A percentile compares a stretch with the other conserved stretches of the same genome.
These are phyloP conservation scores for Cladosporium sp. DNA, from an alignment of 2,329 filamentous ascomycete genomes.

Conservation along the genomic window DNA sequence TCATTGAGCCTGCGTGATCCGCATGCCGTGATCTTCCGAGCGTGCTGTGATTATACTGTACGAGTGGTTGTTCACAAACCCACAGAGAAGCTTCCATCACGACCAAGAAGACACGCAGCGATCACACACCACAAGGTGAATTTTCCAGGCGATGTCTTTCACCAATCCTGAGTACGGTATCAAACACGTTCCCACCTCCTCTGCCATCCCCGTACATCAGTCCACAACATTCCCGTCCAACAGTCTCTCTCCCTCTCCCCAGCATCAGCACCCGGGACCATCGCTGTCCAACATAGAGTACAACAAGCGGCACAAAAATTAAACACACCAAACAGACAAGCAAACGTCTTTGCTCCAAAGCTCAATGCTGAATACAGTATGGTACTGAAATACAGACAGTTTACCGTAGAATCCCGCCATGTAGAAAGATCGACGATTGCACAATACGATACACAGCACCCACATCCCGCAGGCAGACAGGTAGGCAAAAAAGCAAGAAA, in stretches of 20 bases:
- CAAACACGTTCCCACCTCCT: no score
- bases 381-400: background rate
- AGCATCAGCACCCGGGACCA: background rate
- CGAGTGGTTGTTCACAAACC: background rate
- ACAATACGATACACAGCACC: background rate
- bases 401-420: background rate
- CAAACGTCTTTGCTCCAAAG: background rate
- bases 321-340: background rate
- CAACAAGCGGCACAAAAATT: background rate
- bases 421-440: background rate
- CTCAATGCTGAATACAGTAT: background rate
- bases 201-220: no score
- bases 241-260: background rate
- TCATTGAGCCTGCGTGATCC: background rate
- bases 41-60: background rate
- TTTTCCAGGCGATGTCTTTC: background rate
- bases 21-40: background rate
- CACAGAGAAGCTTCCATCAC: background rate
- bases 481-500: no score
- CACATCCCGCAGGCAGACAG: no score
- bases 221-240: no score
- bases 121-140: background rate
- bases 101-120: background rate
- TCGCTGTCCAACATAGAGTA: background rate
- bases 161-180: background rate